These are phyloP conservation scores for Syzygium jambos DNA, from an alignment of 345 rosid species.

Conservation along the genomic window DNA sequence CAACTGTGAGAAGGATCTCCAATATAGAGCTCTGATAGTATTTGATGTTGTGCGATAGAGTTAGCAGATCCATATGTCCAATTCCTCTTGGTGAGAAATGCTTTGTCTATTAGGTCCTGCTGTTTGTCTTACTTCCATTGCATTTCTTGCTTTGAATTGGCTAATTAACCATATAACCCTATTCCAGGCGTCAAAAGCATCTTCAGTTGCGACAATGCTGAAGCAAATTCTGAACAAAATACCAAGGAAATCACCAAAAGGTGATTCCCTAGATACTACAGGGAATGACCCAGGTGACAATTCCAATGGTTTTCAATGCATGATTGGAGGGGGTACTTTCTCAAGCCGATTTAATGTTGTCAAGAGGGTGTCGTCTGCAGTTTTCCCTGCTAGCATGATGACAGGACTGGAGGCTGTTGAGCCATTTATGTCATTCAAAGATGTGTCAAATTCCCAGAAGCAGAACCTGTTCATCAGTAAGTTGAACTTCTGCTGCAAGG, in stretches of 20 bases:
- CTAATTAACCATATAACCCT: not conserved
- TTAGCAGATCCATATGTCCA: not conserved
- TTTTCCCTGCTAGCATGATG: slow-evolving; percentile 68
- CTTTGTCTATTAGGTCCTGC: not conserved
- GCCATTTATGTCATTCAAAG: slow-evolving; percentile 64
- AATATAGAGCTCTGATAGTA: not conserved
- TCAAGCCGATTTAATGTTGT: slow-evolving; percentile 66
- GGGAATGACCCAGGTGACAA: slow-evolving; percentile 25
- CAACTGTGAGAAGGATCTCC: not conserved
- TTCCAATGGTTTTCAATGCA: slow-evolving; percentile 36
- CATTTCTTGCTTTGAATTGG: not conserved
- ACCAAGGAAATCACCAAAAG: slow-evolving; percentile 50
- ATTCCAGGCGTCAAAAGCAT: slow-evolving; percentile 6
- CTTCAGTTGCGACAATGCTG: slow-evolving; percentile 38
- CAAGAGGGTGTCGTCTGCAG: slow-evolving; percentile 74
- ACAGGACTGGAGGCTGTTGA: slow-evolving; percentile 71
- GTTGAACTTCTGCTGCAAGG: slow-evolving; percentile 56
- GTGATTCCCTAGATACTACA: slow-evolving; percentile 31
- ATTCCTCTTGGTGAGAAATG: not conserved
- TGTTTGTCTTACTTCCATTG: not conserved
- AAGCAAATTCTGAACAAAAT: slow-evolving; percentile 76
- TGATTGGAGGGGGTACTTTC: slow-evolving; percentile 46
- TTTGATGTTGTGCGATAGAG: not conserved
- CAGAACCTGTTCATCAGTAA: slow-evolving; percentile 67
- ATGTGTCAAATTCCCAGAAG: slow-evolving; percentile 56